A percentile compares a stretch with the other conserved stretches of the same genome.
Evolutionary conservation across 495 filamentous ascomycete genomes (phyloP).

Genomic region (Amphirosellinia nigrospora): DNA sequence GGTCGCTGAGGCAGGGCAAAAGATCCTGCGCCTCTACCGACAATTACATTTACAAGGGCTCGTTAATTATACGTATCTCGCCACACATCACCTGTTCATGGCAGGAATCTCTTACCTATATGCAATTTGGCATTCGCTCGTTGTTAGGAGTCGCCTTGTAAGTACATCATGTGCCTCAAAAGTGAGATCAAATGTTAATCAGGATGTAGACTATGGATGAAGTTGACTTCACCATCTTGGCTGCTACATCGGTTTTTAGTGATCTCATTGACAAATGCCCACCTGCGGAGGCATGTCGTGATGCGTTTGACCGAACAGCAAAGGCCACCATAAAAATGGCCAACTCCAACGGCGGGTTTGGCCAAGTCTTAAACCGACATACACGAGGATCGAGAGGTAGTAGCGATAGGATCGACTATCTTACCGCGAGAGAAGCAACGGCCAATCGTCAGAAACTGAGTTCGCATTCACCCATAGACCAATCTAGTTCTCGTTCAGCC

Average conservation of each 20-base stretch:
- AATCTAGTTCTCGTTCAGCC: constrained; percentile 31
- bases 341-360: constrained; percentile 81
- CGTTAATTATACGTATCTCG: constrained; percentile 94
- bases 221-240: constrained; percentile 92
- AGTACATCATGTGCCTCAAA: constrained; percentile 41
- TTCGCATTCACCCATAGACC: constrained; percentile 32
- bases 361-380: constrained; percentile 46
- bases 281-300: constrained; percentile 75
- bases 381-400: constrained; percentile 32
- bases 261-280: constrained; percentile 60
- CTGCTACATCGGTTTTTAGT: constrained; percentile 74
- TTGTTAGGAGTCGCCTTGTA: constrained; percentile 83
- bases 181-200: constrained; percentile 38
- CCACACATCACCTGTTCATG: constrained; percentile 98
- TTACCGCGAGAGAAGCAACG: constrained; percentile 39
- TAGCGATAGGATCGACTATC: constrained; percentile 44
- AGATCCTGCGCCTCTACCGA: constrained; percentile 87
- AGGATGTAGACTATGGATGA: constrained; percentile 81
- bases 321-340: constrained; percentile 95
- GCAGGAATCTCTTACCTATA: constrained; percentile 96
- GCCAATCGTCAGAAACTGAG: constrained; percentile 38
- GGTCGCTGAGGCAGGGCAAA: constrained; percentile 92
- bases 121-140: constrained; percentile 93
- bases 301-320: constrained; percentile 94
- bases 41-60: constrained; percentile 85